Conservation (phyloP, 441 rosid species). For the Populus hybrid region DNA sequence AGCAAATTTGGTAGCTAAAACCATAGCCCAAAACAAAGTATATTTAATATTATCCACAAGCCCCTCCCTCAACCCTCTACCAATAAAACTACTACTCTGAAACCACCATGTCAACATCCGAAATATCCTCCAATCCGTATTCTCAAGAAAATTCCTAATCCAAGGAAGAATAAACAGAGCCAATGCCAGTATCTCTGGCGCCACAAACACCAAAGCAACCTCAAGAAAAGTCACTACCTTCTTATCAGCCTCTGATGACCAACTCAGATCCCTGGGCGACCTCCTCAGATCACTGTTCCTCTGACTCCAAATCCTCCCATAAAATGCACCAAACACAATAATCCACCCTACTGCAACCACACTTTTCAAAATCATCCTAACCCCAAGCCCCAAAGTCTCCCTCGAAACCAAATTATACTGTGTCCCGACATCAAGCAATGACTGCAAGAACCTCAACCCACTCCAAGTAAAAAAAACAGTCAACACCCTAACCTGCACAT, state of each 20-base stretch:
- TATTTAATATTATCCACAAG: constrained; percentile 74
- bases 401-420: constrained; percentile 63
- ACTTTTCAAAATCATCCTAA: constrained; percentile 72
- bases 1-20: constrained; percentile 65
- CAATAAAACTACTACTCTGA: constrained; percentile 79
- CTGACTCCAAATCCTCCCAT: constrained; percentile 65
- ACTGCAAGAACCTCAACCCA: constrained; percentile 72
- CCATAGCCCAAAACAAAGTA: constrained; percentile 64
- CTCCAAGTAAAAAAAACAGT: constrained; percentile 85
- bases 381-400: constrained; percentile 61
- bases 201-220: constrained; percentile 51
- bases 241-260: constrained; percentile 45
- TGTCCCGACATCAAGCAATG: constrained; percentile 64
- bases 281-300: constrained; percentile 30
- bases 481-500: constrained; percentile 63
- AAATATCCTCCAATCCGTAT: constrained; percentile 73
- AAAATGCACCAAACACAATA: constrained; percentile 53
- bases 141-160: constrained; percentile 81
- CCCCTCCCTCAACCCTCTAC: constrained; percentile 91
- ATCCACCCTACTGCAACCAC: constrained; percentile 65
- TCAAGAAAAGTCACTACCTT: constrained; percentile 54
- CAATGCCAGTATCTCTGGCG: constrained; percentile 70
- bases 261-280: constrained; percentile 20
- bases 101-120: constrained; percentile 85
- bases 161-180: constrained; percentile 70